These are phyloP conservation scores for Sporothrix mexicana DNA, from an alignment of 2,329 filamentous ascomycete species.

Conservation along the genomic window DNA sequence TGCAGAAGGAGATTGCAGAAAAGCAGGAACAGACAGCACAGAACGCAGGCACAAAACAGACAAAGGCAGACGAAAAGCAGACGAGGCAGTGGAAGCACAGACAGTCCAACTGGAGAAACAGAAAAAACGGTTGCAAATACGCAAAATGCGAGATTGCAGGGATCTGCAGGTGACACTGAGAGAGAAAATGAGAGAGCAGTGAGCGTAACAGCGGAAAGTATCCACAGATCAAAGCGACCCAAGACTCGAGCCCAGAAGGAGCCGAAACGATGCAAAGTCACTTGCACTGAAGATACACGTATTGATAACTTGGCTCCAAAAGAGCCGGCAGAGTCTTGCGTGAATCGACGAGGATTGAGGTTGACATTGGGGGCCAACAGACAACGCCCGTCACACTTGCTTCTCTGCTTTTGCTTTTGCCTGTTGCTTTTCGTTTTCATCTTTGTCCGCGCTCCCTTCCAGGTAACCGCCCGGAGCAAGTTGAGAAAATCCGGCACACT, in stretches of 20 bases:
- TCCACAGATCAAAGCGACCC: neutral
- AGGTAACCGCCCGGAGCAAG: neutral
- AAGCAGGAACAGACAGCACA: neutral
- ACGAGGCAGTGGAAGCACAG: neutral
- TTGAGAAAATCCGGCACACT: neutral
- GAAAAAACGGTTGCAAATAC: neutral
- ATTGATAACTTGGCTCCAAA: too few species aligned
- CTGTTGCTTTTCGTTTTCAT: neutral
- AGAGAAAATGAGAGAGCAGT: neutral
- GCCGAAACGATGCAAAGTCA: too few species aligned
- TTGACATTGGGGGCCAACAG: neutral
- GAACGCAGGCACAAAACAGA: neutral
- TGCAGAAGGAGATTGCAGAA: neutral
- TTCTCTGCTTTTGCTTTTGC: neutral
- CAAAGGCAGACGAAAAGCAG: neutral
- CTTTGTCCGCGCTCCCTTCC: neutral
- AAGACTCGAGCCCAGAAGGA: too few species aligned
- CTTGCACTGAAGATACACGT: too few species aligned
- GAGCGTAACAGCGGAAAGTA: neutral
- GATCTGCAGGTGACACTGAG: neutral
- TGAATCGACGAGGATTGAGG: too few species aligned
- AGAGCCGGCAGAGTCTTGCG: neutral
- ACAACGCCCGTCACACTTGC: neutral
- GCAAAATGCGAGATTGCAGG: conserved; percentile 23
- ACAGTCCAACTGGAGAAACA: neutral